Evolutionary conservation across 1,284 basidiomycete species (phyloP).

Genomic region (Ceratobasidium sp.): DNA sequence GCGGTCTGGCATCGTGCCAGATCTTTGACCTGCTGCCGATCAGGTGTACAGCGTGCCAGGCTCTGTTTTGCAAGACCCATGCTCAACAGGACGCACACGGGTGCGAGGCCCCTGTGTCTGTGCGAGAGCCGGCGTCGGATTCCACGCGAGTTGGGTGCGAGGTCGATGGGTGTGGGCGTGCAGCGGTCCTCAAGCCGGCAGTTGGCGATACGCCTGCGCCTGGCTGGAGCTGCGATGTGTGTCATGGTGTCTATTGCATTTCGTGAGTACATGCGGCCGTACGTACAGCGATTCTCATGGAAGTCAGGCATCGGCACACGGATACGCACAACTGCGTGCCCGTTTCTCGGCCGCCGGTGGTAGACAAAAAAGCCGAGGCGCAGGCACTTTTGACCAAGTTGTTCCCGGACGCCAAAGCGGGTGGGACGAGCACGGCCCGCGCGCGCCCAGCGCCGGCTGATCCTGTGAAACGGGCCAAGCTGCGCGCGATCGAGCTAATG

Average conservation of each 20-base stretch:
- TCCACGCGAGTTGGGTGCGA: constrained; percentile 50
- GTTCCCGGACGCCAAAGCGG: constrained; percentile 59
- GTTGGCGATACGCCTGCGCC: constrained; percentile 55
- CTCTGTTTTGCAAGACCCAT: constrained; percentile 69
- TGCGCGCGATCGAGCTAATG: constrained; percentile 72
- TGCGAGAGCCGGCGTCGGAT: constrained; percentile 19
- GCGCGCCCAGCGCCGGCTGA: constrained; percentile 60
- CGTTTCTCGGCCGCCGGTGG: constrained; percentile 46
- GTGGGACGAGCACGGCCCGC: constrained; percentile 48
- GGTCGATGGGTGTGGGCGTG: constrained; percentile 63
- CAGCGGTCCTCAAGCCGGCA: constrained; percentile 66
- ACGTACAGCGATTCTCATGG: not conserved
- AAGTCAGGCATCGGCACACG: constrained; percentile 69
- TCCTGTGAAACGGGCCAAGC: constrained; percentile 67
- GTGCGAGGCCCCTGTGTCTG: constrained; percentile 58
- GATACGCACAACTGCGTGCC: constrained; percentile 65
- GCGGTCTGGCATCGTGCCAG: constrained; percentile 66
- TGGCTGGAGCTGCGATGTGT: constrained; percentile 54
- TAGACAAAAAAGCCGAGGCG: constrained; percentile 63
- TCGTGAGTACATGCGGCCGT: constrained; percentile 59
- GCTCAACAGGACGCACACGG: constrained; percentile 68
- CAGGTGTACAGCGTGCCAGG: constrained; percentile 64
- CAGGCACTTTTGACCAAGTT: constrained; percentile 68
- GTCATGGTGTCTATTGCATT: constrained; percentile 71
- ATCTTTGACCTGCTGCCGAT: constrained; percentile 76